A percentile compares a stretch with the other conserved stretches of the same genome.
These are phyloP conservation scores for Talinum fruticosum DNA, from an alignment of 148 eudicot genomes.

Conservation along the genomic window DNA sequence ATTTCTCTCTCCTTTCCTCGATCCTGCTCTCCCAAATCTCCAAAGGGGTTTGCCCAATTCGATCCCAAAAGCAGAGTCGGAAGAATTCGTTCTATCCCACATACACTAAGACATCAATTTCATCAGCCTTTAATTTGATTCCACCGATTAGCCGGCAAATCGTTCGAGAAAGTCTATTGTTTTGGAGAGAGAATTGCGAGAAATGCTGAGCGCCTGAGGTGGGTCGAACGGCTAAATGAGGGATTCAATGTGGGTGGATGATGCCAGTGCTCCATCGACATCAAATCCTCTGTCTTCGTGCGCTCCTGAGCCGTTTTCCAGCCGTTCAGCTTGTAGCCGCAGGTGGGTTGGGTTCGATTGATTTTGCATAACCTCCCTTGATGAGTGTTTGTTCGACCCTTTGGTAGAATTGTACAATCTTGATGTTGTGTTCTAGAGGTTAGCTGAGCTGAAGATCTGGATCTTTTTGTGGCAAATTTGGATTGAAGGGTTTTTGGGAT, in stretches of 20 bases:
- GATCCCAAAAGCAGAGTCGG: background rate
- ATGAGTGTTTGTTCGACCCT: background rate
- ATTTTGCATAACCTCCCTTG: background rate
- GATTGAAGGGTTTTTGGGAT: background rate
- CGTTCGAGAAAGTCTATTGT: background rate
- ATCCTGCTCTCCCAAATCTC: background rate
- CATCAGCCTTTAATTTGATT: background rate
- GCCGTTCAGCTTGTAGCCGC: slow-evolving; percentile 16
- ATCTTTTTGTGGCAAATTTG: background rate
- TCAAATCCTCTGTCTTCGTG: slow-evolving; percentile 30
- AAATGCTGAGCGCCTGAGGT: slow-evolving; percentile 1
- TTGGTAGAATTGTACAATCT: background rate
- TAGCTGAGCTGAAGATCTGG: slow-evolving; percentile 29
- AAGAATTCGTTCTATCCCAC: background rate
- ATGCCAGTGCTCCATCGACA: slow-evolving; percentile 40
- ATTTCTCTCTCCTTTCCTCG: slow-evolving; percentile 8
- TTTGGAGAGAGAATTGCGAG: background rate
- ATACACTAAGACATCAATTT: background rate
- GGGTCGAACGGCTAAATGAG: slow-evolving; percentile 31
- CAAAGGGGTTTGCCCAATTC: background rate
- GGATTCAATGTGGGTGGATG: slow-evolving; percentile 53
- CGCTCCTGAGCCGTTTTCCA: slow-evolving; percentile 15
- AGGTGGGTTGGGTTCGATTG: slow-evolving; percentile 27
- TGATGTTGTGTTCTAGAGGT: background rate
- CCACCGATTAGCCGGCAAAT: background rate